Base-by-base conservation (phyloP, 495 filamentous ascomycete genomes). In the Tuber indicum region DNA sequence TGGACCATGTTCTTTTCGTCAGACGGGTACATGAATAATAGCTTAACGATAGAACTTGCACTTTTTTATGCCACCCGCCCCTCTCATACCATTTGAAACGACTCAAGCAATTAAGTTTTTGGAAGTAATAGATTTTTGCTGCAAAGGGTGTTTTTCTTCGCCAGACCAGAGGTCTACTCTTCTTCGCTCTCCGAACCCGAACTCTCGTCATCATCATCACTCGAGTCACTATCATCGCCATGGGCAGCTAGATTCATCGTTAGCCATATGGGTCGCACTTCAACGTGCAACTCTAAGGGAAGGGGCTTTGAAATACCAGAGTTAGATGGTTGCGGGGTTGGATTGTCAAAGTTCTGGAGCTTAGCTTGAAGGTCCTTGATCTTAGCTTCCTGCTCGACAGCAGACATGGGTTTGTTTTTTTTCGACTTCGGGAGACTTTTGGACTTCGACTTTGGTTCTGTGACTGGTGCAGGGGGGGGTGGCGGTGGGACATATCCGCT, bases 331-430 rank as follows among this genome's bases (percentile, higher is more conserved):
- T 75, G 72, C 45, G 85, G 76, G 12, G 75, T 78, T 26, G 82
- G 82, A 70, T 83, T 83, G 21, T 83, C 79, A 71, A 83, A 83
- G 47, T 72, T 77, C 21, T 81, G 75, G 21, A 84, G 73, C 41
- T 77, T 84, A 52, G 79, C 77, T 42, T 83, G 75, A 16, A 99
- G 89, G 84, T 92, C 89, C 73, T 90, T 88, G 83, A 99, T 97
- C 80, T 91, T 92, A 14, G 91, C 90, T 83, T 98, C 94, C 85
- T 99, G 96, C 85, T 99, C 95, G 36, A 86, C 87, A 84, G 94
- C 95, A 86, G 92, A 95, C 96, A 98, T 99, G 0, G 96, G 96
- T 87, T 98, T 98, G 86, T 99, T 97, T 88, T 99, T 99, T 87
- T 97, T 97, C 23, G 91, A 89, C 85, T 93, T 93, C 12, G 88